Evolutionary conservation across 805 yeast species (phyloP), one percentile per base, ranked within the genome.

Genomic region (Alloascoidea africana): DNA sequence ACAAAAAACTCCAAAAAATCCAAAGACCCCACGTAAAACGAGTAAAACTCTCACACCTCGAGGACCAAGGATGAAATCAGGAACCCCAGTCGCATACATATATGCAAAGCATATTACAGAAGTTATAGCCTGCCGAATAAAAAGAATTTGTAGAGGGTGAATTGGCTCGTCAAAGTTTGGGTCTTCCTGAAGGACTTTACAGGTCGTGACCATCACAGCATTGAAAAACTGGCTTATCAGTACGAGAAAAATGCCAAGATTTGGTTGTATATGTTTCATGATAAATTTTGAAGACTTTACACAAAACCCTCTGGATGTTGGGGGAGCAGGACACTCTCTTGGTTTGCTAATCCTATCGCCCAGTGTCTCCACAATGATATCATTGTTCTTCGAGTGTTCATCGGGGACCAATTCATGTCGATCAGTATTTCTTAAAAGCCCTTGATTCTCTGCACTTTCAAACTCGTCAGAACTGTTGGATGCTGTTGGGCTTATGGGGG

Each of bases 1-100:
- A 3, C 89, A 78, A 50, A 77, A 77, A 4, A 85, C 93, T 3
- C 94, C 94, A 40, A 79, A 53, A 46, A 76, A 82, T 4, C 96
- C 96, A 11, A 73, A 63, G 1, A 66, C 36, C 0, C 95, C 95
- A 42, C 96, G 62, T 3, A 69, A 35, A 0, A 71, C 51, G 41
- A 85, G 58, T 46, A 70, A 62, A 37, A 53, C 48, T 8, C 94
- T 60, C 30, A 73, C 51, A 2, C 65, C 69, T 8, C 56, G 63
- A 1, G 85, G 82, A 0, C 96, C 96, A 44, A 74, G 67, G 2
- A 89, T 79, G 8, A 72, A 77, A 41, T 73, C 66, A 1, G 69
- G 71, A 5, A 74, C 73, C 41, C 62, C 60, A 18, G 67, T 63
- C 37, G 62, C 46, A 38, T 53, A 54, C 74, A 80, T 70, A 50